These are phyloP conservation scores for Eurotiales sp. DNA, from an alignment of 2,329 filamentous ascomycete species.

Conservation along the genomic window DNA sequence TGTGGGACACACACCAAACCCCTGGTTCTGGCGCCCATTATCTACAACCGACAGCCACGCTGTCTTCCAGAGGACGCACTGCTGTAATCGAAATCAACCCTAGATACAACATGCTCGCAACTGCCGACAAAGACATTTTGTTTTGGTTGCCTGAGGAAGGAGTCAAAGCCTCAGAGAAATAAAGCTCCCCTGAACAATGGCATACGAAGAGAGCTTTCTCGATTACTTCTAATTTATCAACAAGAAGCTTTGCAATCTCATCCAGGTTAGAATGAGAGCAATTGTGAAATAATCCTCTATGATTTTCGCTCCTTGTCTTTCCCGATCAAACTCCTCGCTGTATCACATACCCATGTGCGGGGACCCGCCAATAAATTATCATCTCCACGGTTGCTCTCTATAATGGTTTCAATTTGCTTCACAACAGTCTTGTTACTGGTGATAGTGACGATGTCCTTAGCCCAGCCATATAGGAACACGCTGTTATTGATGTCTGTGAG, in stretches of 20 bases:
- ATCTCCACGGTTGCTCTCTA: conserved; percentile 51
- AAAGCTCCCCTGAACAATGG: conserved; percentile 9
- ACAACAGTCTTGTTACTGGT: conserved; percentile 67
- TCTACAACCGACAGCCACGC: conserved; percentile 36
- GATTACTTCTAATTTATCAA: neutral
- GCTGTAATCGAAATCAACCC: conserved; percentile 85
- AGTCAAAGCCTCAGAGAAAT: conserved; percentile 32
- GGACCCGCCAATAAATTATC: conserved; percentile 55
- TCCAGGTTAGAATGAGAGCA: too few species aligned
- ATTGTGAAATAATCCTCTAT: conserved; percentile 17
- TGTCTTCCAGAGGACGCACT: conserved; percentile 54
- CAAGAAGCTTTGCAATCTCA: neutral
- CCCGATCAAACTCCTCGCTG: conserved; percentile 62
- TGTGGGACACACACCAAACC: conserved; percentile 74
- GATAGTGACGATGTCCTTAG: conserved; percentile 58
- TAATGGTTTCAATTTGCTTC: conserved; percentile 59
- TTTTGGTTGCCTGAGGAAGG: conserved; percentile 71
- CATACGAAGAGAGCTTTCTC: neutral
- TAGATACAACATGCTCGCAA: conserved; percentile 85
- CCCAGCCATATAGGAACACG: conserved; percentile 72
- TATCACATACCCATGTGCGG: conserved; percentile 62
- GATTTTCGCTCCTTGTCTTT: conserved; percentile 54
- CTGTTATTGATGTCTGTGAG: conserved; percentile 62
- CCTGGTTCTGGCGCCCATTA: conserved; percentile 55
- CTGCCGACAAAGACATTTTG: conserved; percentile 76